These are phyloP conservation scores for Pseudohalonectria lignicola DNA, from an alignment of 2,329 filamentous ascomycete species.

Conservation along the genomic window DNA sequence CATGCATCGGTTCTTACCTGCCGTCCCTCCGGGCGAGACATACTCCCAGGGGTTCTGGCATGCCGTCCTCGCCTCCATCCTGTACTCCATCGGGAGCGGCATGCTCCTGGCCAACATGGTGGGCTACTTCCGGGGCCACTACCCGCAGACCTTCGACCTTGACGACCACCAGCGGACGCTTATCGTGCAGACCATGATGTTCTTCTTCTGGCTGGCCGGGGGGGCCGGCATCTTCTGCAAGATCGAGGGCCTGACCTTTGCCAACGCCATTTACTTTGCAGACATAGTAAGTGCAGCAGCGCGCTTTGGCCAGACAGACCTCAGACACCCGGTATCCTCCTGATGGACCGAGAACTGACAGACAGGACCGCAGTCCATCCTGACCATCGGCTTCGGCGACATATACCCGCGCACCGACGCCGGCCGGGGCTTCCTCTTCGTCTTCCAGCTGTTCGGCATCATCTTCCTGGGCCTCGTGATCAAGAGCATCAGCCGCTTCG, in stretches of 20 bases:
- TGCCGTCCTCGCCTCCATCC: constrained; percentile 49
- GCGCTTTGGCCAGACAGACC: too few species aligned
- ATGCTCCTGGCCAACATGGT: constrained; percentile 60
- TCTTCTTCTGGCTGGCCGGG: constrained; percentile 58
- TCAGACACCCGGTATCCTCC: too few species aligned
- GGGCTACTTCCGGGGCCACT: constrained; percentile 57
- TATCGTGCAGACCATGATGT: constrained; percentile 60
- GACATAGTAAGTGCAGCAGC: constrained; percentile 31
- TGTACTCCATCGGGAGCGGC: constrained; percentile 52
- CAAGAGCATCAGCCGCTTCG: constrained; percentile 51
- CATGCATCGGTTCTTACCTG: constrained; percentile 40
- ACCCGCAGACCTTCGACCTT: constrained; percentile 55
- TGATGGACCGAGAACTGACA: not conserved
- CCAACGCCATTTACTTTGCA: constrained; percentile 49
- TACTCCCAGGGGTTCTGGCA: constrained; percentile 65
- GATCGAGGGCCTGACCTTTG: constrained; percentile 46
- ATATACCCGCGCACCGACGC: constrained; percentile 40
- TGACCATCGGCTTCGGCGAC: constrained; percentile 53
- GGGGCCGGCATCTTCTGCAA: constrained; percentile 50
- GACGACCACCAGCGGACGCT: constrained; percentile 58
- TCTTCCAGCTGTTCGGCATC: constrained; percentile 57
- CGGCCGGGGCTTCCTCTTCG: constrained; percentile 50
- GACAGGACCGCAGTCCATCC: constrained; percentile 28
- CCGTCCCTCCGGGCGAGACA: constrained; percentile 31
- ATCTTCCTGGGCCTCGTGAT: constrained; percentile 61